Evolutionary conservation across 169 alveolate genomes (phyloP).

Genomic region (Perkinsus marinus): DNA sequence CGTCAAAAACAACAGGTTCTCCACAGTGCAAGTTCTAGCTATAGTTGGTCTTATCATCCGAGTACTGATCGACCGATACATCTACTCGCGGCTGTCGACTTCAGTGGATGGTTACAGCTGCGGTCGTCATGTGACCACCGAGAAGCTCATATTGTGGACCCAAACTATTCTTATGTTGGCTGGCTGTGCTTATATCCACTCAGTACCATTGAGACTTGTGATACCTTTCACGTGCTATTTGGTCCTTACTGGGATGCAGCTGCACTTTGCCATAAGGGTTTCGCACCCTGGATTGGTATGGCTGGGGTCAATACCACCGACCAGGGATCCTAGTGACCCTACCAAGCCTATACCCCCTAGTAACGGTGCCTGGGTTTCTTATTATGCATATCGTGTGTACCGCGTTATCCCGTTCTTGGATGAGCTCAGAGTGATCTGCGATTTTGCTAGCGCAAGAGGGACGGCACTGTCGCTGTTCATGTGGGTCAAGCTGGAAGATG

Average conservation of each 20-base stretch:
- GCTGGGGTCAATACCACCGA: background rate
- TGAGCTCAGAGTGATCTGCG: background rate
- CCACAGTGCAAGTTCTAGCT: background rate
- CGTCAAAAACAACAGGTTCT: background rate
- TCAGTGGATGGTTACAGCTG: background rate
- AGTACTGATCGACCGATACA: background rate
- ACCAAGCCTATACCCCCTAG: background rate
- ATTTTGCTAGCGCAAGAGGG: background rate
- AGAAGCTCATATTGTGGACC: background rate
- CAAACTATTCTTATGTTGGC: background rate
- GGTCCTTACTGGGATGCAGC: background rate
- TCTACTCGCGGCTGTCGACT: background rate
- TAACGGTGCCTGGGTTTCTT: background rate
- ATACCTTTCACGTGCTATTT: background rate
- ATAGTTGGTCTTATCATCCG: background rate
- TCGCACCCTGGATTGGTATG: background rate
- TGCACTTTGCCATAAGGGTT: background rate
- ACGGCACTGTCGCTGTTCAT: background rate
- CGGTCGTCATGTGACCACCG: background rate
- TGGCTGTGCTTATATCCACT: background rate
- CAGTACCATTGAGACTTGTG: background rate
- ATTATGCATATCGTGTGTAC: background rate
- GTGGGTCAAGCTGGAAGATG: background rate
- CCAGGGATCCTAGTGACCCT: background rate
- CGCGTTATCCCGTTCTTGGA: background rate